Evolutionary conservation across 2,329 filamentous ascomycete species (phyloP).

Genomic region (Phyllosticta citribraziliensis): DNA sequence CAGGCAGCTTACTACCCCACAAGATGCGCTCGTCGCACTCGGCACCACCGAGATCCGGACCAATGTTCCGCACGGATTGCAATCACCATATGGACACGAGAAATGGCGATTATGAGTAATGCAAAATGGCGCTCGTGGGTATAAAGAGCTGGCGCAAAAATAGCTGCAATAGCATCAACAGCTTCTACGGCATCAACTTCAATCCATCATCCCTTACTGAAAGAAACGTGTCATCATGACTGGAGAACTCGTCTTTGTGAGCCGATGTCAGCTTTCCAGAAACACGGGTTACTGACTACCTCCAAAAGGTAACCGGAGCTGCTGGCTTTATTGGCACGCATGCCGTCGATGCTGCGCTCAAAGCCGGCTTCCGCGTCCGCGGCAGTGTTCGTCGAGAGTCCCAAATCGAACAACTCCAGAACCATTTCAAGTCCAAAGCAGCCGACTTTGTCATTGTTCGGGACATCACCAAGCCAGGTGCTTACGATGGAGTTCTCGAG

Average conservation of each 20-base stretch:
- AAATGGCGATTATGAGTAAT: not conserved
- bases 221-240: not conserved
- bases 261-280: not conserved
- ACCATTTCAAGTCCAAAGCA: conserved; percentile 9
- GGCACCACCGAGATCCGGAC: not conserved
- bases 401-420: conserved; percentile 12
- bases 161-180: too few species aligned
- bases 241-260: conserved; percentile 5
- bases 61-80: not conserved
- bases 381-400: conserved; percentile 11
- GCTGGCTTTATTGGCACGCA: conserved; percentile 8
- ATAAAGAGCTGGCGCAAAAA: not conserved
- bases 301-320: conserved; percentile 3
- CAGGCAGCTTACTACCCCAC: not conserved
- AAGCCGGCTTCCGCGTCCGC: conserved; percentile 10
- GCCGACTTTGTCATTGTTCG: conserved; percentile 14
- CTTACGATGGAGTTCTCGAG: conserved; percentile 14
- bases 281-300: not conserved
- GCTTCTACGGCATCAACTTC: not conserved
- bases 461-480: conserved; percentile 12
- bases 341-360: conserved; percentile 5
- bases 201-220: not conserved
- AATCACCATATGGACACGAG: not conserved
- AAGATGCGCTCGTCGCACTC: not conserved
- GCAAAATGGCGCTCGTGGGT: not conserved